A percentile compares a stretch with the other conserved stretches of the same genome.
Evolutionary conservation across 2,329 filamentous ascomycete genomes (phyloP).

Genomic region (Aspergillus japonicus): DNA sequence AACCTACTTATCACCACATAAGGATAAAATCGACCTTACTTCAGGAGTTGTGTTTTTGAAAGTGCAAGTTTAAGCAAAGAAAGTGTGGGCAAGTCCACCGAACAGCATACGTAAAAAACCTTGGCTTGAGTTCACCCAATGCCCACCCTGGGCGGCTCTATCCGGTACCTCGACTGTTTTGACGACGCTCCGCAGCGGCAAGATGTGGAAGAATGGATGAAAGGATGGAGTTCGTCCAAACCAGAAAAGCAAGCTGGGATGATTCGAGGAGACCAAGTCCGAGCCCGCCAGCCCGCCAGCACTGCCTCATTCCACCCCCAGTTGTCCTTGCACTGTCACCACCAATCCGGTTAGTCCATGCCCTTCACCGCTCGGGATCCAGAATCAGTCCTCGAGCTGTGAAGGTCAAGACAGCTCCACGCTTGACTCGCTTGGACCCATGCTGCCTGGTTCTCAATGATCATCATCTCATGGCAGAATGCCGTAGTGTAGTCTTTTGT

Average conservation of each 20-base stretch:
- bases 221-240: not conserved
- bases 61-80: not conserved
- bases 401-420: not conserved
- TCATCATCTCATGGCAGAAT: not conserved
- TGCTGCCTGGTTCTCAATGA: not conserved
- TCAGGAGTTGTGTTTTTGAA: not conserved
- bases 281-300: slow-evolving; percentile 13
- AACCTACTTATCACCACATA: not conserved
- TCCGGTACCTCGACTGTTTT: not conserved
- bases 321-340: slow-evolving; percentile 14
- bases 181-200: too few relatives aligned
- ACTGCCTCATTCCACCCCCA: slow-evolving; percentile 24
- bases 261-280: slow-evolving; percentile 6
- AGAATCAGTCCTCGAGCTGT: slow-evolving; percentile 5
- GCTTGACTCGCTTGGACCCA: slow-evolving; percentile 1
- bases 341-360: slow-evolving; percentile 16
- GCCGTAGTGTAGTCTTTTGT: not conserved
- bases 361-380: slow-evolving; percentile 22
- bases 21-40: not conserved
- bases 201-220: too few relatives aligned
- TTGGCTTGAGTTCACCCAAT: not conserved
- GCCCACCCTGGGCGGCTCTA: not conserved
- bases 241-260: not conserved
- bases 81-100: not conserved
- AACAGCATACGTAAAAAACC: not conserved